Evolutionary conservation across 2,329 filamentous ascomycete genomes (phyloP).

Genomic region (Hirsutella thompsonii): DNA sequence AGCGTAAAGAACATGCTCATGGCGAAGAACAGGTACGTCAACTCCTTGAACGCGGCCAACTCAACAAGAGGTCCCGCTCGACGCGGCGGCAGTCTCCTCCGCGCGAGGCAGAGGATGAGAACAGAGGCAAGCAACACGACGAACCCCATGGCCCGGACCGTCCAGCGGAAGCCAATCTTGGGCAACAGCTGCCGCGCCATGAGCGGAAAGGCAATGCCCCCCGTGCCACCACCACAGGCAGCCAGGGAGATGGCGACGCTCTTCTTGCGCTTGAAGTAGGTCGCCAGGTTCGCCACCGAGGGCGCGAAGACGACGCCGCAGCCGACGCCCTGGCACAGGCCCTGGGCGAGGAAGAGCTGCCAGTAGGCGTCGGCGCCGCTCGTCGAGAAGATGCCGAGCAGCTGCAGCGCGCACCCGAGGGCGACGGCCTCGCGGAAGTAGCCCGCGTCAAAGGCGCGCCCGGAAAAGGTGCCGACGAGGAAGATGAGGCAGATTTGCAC

Average conservation of each 20-base stretch:
- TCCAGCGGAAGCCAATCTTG: constrained; percentile 50
- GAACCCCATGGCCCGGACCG: constrained; percentile 47
- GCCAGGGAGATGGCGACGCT: constrained; percentile 46
- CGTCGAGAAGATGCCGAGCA: constrained; percentile 31
- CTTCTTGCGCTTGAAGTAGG: constrained; percentile 48
- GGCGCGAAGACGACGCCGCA: constrained; percentile 41
- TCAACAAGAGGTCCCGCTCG: constrained; percentile 38
- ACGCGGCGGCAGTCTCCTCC: constrained; percentile 33
- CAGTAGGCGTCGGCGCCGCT: constrained; percentile 29
- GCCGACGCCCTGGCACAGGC: constrained; percentile 43
- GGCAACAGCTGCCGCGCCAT: constrained; percentile 43
- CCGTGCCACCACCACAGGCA: constrained; percentile 46
- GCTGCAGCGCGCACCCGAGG: constrained; percentile 25
- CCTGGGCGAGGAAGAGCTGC: constrained; percentile 38
- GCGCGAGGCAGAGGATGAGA: constrained; percentile 26
- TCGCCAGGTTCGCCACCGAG: constrained; percentile 38
- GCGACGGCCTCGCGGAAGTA: constrained; percentile 21
- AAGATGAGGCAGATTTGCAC: constrained; percentile 30
- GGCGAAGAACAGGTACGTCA: constrained; percentile 24
- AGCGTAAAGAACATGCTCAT: constrained; percentile 25
- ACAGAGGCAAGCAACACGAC: constrained; percentile 36
- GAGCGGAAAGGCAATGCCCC: constrained; percentile 51
- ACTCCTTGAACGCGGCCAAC: constrained; percentile 34
- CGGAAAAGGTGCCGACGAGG: constrained; percentile 25
- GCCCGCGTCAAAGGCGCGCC: constrained; percentile 28